These are phyloP conservation scores for Rhodotorula sp. DNA, from an alignment of 1,284 basidiomycete species.

Conservation along the genomic window DNA sequence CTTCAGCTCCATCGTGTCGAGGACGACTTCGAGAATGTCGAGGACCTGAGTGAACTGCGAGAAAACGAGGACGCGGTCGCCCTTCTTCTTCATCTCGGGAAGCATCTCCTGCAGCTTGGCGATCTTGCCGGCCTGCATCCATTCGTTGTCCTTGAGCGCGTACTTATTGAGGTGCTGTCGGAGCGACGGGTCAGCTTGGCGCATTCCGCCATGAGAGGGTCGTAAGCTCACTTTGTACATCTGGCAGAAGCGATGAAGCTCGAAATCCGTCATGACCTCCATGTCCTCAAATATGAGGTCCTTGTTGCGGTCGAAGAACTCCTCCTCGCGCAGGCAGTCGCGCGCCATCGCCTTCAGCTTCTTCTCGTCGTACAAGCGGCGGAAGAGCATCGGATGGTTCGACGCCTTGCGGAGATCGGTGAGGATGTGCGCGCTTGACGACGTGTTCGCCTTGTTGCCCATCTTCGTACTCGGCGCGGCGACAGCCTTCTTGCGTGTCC, in stretches of 20 bases:
- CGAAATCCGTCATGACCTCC: constrained; percentile 88
- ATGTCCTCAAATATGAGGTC: constrained; percentile 53
- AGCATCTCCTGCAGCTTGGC: constrained; percentile 70
- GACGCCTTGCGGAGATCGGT: constrained; percentile 73
- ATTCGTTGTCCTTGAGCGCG: constrained; percentile 70
- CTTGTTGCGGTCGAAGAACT: constrained; percentile 75
- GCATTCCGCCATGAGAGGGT: not conserved
- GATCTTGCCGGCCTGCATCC: constrained; percentile 87
- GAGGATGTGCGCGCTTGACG: constrained; percentile 40
- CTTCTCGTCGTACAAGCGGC: constrained; percentile 75
- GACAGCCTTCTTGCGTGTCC: constrained; percentile 36
- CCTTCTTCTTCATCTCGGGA: constrained; percentile 64
- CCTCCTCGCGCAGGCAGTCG: constrained; percentile 82
- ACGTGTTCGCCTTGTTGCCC: constrained; percentile 35
- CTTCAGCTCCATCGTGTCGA: constrained; percentile 71
- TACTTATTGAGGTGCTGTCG: constrained; percentile 73
- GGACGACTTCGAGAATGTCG: constrained; percentile 84
- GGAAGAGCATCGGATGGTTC: constrained; percentile 92
- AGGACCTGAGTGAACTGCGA: constrained; percentile 95
- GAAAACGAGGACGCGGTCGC: constrained; percentile 85
- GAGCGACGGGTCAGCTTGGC: constrained; percentile 25
- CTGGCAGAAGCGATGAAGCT: constrained; percentile 74
- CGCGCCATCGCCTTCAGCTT: constrained; percentile 72
- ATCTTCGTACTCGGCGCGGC: constrained; percentile 48
- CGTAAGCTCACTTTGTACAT: constrained; percentile 67